A percentile compares a stretch with the other conserved stretches of the same genome.
Evolutionary conservation across 1,284 basidiomycete species (phyloP).

Genomic region (Rhodotorula mucilaginosa): DNA sequence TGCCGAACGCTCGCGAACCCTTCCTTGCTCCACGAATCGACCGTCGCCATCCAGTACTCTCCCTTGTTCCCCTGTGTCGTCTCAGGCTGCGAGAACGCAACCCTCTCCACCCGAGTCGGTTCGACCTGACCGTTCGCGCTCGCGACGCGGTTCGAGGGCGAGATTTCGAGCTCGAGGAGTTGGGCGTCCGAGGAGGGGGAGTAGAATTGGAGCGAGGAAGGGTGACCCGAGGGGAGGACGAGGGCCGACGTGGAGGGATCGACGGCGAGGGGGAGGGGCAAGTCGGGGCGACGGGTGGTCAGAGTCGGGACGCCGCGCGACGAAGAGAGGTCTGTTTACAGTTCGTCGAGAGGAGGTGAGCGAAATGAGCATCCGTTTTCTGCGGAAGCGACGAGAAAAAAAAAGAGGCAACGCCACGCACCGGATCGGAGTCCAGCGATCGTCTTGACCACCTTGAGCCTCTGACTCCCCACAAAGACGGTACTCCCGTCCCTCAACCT

Average conservation of each 20-base stretch:
- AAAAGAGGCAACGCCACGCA: constrained; percentile 51
- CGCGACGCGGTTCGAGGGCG: constrained; percentile 88
- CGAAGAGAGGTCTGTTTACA: constrained; percentile 36
- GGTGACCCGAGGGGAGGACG: constrained; percentile 87
- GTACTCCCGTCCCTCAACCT: constrained; percentile 79
- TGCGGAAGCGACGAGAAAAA: background rate
- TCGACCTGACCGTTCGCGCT: constrained; percentile 69
- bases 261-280: constrained; percentile 62
- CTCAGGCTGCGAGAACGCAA: constrained; percentile 59
- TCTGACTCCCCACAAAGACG: constrained; percentile 70
- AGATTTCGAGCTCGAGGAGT: constrained; percentile 83
- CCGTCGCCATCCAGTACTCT: constrained; percentile 79
- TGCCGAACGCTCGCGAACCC: constrained; percentile 62
- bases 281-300: constrained; percentile 1
- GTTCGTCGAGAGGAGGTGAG: no score
- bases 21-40: constrained; percentile 69
- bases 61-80: constrained; percentile 48
- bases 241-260: constrained; percentile 63
- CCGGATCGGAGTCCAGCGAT: constrained; percentile 77
- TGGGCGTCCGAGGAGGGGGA: constrained; percentile 70
- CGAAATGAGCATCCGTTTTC: background rate
- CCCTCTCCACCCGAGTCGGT: constrained; percentile 71
- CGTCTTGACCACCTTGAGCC: constrained; percentile 68
- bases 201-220: constrained; percentile 89
- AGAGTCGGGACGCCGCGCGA: constrained; percentile 24